phyloP scores from a whole-genome alignment of 164 flowering plant species.

The Cinnamomum micranthum region DNA sequence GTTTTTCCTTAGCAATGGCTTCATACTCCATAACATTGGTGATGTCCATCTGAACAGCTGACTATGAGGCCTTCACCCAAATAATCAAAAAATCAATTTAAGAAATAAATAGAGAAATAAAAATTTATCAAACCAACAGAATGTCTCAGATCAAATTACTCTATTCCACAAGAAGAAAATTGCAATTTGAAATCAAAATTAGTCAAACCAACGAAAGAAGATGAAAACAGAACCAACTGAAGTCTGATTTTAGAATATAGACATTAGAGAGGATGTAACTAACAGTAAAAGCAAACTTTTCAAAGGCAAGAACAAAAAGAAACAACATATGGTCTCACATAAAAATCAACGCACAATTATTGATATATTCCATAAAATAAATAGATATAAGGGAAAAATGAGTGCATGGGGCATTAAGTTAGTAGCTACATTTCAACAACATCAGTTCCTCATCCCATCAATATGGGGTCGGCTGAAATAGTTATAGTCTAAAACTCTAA shows the following conservation, averaged over 20 bases:
- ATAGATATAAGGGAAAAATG: neutral
- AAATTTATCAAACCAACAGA: neutral
- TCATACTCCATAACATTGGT: conserved; percentile 79
- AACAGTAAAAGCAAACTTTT: neutral
- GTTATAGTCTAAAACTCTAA: no score
- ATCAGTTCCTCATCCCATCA: neutral
- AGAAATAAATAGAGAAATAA: neutral
- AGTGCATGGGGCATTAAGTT: no score
- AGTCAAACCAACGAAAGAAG: no score
- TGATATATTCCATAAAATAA: neutral
- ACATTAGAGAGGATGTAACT: neutral
- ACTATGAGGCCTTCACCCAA: neutral
- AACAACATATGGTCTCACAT: neutral
- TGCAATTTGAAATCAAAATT: neutral
- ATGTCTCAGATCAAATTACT: neutral
- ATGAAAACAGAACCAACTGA: neutral
- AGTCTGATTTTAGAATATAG: neutral
- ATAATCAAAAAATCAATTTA: neutral
- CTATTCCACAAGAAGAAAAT: neutral
- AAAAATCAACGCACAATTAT: neutral
- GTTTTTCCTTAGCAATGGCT: conserved; percentile 71
- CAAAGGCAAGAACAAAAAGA: neutral
- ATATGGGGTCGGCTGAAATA: neutral
- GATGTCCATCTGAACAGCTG: conserved; percentile 41
- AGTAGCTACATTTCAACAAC: neutral